Base-by-base conservation (phyloP, 139 green algal genomes). In the Yamagishiella unicocca region DNA sequence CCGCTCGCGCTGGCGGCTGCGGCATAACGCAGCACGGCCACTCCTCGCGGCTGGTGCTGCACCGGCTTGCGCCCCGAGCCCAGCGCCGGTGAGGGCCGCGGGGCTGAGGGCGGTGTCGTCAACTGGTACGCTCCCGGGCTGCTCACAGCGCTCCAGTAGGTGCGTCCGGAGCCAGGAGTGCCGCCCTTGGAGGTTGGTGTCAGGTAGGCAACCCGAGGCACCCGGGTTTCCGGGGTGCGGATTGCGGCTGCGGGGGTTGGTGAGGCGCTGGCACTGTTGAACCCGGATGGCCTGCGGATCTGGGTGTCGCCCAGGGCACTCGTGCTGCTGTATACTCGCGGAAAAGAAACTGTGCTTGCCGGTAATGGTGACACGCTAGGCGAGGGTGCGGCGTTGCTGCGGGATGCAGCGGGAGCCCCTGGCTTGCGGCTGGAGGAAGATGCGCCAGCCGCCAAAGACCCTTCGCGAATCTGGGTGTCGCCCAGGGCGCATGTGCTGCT, bases 181-280 rank as follows among this genome's bases (percentile, higher is more conserved):
- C 43, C 25, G 1, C 43, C 43, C 14, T 42, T 80, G 72, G 72
- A 27, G n/a, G 9, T 8, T 40, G 72, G 43, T 31, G 70, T 78
- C 70, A 55, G 19, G 70, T 54, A 78, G 12, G 70, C 70, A 31
- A 78, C 70, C 40, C 40, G 70, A 38, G 70, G 70, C 25, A 55
- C 14, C 24, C 40, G 70, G 22, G 38, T 55, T 12, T 78, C 70
- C 31, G 31, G 66, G 7, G 66, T 74, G 22, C 66, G n/a, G 31
- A 46, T 29, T n/a, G 9, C 62, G 5, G 38, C 62, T 40, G 62
- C 62, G 31, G 62, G 62, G 31, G 21, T n/a, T 71, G 62, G 4
- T 33, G 12, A 40, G 29, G 10, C 19, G 62, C 31, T 71, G 29
- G 10, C 19, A n/a, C 31, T 71, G 31, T 71, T 71, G 10, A 71